A percentile compares a stretch with the other conserved stretches of the same genome.
These are phyloP conservation scores for Solanum peruvianum DNA, from an alignment of 257 asterid genomes.

Conservation along the genomic window DNA sequence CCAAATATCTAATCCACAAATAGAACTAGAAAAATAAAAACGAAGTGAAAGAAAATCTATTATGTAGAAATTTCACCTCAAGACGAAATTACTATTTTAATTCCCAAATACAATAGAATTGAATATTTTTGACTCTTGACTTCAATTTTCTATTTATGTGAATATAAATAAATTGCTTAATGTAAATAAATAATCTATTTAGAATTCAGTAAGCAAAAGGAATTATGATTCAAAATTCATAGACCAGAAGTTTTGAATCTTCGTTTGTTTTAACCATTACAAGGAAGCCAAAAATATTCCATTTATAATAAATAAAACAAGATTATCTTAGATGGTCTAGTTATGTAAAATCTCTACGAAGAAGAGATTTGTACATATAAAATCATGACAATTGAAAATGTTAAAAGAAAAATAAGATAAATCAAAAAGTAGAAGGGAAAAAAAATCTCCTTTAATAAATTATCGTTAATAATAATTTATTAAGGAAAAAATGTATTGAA, in stretches of 20 bases:
- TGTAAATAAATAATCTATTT: not conserved
- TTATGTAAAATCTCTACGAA: not conserved
- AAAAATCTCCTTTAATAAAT: not conserved
- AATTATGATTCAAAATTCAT: not conserved
- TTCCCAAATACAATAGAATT: not conserved
- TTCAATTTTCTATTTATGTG: too few species aligned
- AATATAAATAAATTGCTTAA: too few species aligned
- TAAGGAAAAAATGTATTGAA: too few species aligned
- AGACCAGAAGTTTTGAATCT: not conserved
- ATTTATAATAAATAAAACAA: not conserved
- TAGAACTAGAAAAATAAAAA: not conserved
- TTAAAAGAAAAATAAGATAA: not conserved
- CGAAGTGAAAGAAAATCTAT: not conserved
- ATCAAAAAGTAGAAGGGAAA: not conserved
- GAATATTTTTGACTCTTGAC: not conserved
- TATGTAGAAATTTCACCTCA: not conserved
- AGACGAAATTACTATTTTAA: fast-evolving
- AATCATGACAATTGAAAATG: not conserved
- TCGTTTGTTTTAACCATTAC: not conserved
- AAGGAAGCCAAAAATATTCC: not conserved
- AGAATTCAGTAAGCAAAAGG: not conserved
- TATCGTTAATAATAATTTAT: not conserved
- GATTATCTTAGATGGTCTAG: not conserved
- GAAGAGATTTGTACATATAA: not conserved
- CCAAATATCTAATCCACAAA: not conserved